Base-by-base conservation (phyloP, 495 filamentous ascomycete species). In the Melanomma pulvis-pyrius region DNA sequence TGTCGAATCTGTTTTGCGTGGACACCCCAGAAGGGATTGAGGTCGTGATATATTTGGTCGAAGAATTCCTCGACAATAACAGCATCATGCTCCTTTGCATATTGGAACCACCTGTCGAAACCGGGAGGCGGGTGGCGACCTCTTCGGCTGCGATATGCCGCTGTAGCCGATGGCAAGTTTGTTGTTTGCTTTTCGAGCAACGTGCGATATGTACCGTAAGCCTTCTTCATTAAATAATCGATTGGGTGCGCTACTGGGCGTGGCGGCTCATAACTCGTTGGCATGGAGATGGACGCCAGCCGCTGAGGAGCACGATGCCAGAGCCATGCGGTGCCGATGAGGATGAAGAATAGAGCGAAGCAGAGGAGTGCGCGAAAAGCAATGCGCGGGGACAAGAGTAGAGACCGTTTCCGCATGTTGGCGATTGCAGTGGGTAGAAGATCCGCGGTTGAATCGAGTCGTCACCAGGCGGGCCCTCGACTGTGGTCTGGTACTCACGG, bases 1-100 rank as follows among this genome's bases (percentile, higher is more conserved):
- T 65, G 54, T n/a, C 76, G 68, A 13, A 78, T 75, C 39, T 66
- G 19, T 53, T 66, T 59, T 0, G 76, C 61, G 13, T 71, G 59
- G 12, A 77, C 46, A 46, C 68, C 75, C 75, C 76, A 79, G 68
- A 79, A 77, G 11, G 76, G 76, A 1, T 24, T 60, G 17, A 77
- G 34, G 63, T 79, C 76, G 41, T 75, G 50, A 57, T 79, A 77
- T 29, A 79, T 77, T 58, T 75, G 76, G 65, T 79, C 76, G 67
- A 77, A 79, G 62, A 77, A 74, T 48, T 74, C 71, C 57, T 79
- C 76, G 5, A 76, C 64, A 5, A 79, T 70, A 26, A 77, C 24
- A 21, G 73, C 74, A 22, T 67, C 58, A 44, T 74, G 28, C 39
- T 73, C 70, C 52, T 73, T 69, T 19, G 76, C 75, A 54, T 65